phyloP scores from a whole-genome alignment of 495 filamentous ascomycete genomes.

The Sordaria brevicollis region DNA sequence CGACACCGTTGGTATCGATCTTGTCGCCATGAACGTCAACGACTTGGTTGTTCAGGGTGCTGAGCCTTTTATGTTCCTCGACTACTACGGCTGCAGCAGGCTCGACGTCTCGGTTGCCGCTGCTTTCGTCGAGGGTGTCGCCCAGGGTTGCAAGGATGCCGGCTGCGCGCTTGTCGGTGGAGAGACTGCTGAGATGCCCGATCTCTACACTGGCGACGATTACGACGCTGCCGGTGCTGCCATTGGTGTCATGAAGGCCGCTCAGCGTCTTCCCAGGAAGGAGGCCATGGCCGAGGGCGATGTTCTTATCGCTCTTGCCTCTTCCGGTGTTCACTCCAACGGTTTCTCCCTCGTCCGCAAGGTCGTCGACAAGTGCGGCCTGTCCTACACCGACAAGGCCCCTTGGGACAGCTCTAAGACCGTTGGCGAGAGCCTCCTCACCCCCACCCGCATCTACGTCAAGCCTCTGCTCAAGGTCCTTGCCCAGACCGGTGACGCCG shows the following conservation, averaged over 20 bases:
- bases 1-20: conserved; percentile 86
- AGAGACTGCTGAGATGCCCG: conserved; percentile 97
- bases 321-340: conserved; percentile 84
- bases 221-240: conserved; percentile 88
- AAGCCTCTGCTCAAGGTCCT: conserved; percentile 56
- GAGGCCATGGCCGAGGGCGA: conserved; percentile 70
- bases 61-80: conserved; percentile 86
- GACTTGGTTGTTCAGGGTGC: conserved; percentile 93
- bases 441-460: conserved; percentile 76
- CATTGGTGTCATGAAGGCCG: conserved; percentile 66
- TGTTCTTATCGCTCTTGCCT: conserved; percentile 70
- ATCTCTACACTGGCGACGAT: conserved; percentile 69
- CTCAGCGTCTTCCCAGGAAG: conserved; percentile 62
- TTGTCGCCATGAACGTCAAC: conserved; percentile 98
- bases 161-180: conserved; percentile 87
- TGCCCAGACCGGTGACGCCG: conserved; percentile 21
- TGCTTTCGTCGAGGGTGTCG: conserved; percentile 78
- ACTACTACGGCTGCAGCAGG: conserved; percentile 87
- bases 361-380: conserved; percentile 62
- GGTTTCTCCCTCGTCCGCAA: conserved; percentile 89
- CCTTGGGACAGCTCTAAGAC: conserved; percentile 53
- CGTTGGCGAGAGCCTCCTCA: conserved; percentile 65
- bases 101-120: conserved; percentile 68
- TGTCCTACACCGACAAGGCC: conserved; percentile 56
- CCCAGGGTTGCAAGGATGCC: conserved; percentile 68